phyloP scores from a whole-genome alignment of 2,329 filamentous ascomycete species.

The Neofusicoccum kwambonambiense region DNA sequence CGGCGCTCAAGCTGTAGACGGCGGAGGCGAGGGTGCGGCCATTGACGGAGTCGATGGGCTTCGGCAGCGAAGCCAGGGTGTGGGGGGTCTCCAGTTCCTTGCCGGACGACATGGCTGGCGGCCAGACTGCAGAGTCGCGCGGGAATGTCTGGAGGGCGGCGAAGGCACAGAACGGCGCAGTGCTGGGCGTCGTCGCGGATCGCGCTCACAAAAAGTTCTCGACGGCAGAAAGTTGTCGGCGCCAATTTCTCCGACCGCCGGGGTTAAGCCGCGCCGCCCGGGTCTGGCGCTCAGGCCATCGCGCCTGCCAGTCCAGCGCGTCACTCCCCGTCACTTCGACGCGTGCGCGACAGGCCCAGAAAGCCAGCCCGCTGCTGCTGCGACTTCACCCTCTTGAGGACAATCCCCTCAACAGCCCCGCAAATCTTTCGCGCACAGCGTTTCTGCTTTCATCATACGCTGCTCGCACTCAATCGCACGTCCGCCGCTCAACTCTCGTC shows the following conservation, averaged over 20 bases:
- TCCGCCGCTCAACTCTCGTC: neutral
- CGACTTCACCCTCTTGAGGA: neutral
- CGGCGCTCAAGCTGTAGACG: conserved; percentile 55
- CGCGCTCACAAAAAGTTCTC: conserved; percentile 19
- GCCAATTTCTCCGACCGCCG: conserved; percentile 13
- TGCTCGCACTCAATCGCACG: too few relatives aligned
- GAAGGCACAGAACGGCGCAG: neutral
- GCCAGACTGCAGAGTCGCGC: conserved; percentile 25
- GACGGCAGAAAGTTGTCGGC: conserved; percentile 15
- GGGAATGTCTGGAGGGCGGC: neutral
- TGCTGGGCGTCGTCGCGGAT: conserved; percentile 3
- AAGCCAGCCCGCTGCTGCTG: neutral
- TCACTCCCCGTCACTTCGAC: conserved; percentile 4
- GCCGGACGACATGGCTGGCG: conserved; percentile 35
- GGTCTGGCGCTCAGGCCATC: neutral
- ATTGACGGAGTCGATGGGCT: conserved; percentile 40
- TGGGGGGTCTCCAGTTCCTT: conserved; percentile 39
- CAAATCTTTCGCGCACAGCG: neutral
- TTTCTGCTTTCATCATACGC: neutral
- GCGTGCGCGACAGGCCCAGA: neutral
- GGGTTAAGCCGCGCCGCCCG: neutral
- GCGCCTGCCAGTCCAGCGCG: neutral
- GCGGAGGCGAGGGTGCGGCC: conserved; percentile 46
- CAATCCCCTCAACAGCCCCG: neutral
- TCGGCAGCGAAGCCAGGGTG: conserved; percentile 45